Evolutionary conservation across 2,329 filamentous ascomycete species (phyloP).

Genomic region (Curvularia sp.): DNA sequence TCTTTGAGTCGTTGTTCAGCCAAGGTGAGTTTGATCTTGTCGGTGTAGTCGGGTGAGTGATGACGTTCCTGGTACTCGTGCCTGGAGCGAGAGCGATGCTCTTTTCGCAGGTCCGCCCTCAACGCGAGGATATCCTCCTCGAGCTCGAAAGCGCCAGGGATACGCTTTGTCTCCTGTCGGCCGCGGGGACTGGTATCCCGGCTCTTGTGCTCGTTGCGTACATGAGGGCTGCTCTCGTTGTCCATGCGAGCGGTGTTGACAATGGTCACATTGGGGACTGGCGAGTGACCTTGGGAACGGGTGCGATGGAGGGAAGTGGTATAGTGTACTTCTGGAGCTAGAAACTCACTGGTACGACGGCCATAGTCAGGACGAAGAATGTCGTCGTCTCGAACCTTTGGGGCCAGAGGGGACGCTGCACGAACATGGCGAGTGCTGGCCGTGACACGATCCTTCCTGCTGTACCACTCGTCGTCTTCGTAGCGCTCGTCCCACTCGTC

Average conservation of each 20-base stretch:
- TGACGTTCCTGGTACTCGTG: conserved; percentile 35
- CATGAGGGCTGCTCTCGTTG: conserved; percentile 44
- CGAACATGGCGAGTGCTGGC: conserved; percentile 45
- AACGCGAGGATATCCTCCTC: conserved; percentile 48
- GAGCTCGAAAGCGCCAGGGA: conserved; percentile 46
- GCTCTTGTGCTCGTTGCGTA: conserved; percentile 42
- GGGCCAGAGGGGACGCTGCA: conserved; percentile 19
- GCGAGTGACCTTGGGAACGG: conserved; percentile 53
- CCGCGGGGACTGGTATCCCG: conserved; percentile 39
- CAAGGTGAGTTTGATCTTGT: conserved; percentile 46
- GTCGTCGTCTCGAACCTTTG: conserved; percentile 27
- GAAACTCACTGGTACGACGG: conserved; percentile 40
- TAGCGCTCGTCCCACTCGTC: conserved; percentile 38
- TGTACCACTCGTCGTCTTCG: conserved; percentile 45
- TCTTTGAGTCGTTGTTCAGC: conserved; percentile 48
- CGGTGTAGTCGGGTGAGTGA: conserved; percentile 19
- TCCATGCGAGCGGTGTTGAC: conserved; percentile 54
- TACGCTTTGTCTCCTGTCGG: conserved; percentile 29
- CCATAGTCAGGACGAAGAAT: conserved; percentile 26
- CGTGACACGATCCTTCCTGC: conserved; percentile 22
- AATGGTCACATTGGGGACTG: conserved; percentile 56
- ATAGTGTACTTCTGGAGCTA: conserved; percentile 39
- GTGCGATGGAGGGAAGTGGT: conserved; percentile 51
- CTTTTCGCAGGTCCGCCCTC: conserved; percentile 34
- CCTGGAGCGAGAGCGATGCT: conserved; percentile 34